Evolutionary conservation across 106 monocot genomes (phyloP).

Genomic region (Dendrobium chrysotoxum): DNA sequence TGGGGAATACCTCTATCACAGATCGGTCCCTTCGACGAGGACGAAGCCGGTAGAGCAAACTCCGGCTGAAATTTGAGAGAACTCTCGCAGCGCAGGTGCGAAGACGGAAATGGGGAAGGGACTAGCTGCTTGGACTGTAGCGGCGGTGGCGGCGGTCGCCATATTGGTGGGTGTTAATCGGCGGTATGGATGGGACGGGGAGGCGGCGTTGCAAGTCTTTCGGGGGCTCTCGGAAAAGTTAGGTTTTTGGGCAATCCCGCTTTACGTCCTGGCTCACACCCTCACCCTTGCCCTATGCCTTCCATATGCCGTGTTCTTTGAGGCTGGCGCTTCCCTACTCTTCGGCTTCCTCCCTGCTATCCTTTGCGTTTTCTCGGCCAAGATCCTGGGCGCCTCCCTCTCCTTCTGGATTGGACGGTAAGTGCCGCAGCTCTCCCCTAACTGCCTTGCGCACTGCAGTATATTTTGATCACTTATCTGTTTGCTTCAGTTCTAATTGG

Average conservation of each 20-base stretch:
- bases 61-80: too few species aligned
- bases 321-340: constrained; percentile 76
- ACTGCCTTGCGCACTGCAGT: not conserved
- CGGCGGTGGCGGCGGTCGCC: constrained; percentile 6
- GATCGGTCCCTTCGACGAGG: too few species aligned
- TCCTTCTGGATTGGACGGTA: constrained; percentile 96
- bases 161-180: constrained; percentile 11
- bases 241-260: constrained; percentile 79
- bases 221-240: constrained; percentile 32
- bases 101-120: constrained; percentile 13
- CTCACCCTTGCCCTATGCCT: constrained; percentile 84
- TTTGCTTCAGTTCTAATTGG: not conserved
- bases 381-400: constrained; percentile 88
- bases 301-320: constrained; percentile 86
- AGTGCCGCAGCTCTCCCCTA: not conserved
- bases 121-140: not conserved
- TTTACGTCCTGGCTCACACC: constrained; percentile 79
- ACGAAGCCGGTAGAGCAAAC: too few species aligned
- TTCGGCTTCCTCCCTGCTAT: constrained; percentile 88
- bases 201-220: constrained; percentile 19
- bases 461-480: not conserved
- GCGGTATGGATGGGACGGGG: constrained; percentile 25
- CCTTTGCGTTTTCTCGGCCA: constrained; percentile 78
- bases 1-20: too few species aligned
- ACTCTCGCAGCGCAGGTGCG: not conserved